Conservation (phyloP, 2,329 filamentous ascomycete species). For the Bisporella sp. region DNA sequence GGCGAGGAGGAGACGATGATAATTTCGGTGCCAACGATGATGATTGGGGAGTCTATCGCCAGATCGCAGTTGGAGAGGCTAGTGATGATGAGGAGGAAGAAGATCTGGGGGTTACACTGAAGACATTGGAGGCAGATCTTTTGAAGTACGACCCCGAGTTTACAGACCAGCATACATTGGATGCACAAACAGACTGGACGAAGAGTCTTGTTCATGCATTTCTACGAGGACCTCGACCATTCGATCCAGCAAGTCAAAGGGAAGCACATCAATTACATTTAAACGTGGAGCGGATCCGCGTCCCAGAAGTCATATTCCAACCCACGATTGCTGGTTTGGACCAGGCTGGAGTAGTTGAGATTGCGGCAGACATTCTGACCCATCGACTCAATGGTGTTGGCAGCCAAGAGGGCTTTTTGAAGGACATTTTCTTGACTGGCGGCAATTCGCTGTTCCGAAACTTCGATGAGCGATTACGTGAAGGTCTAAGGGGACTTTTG, state of each 20-base stretch:
- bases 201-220: conserved; percentile 89
- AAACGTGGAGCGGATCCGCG: conserved; percentile 92
- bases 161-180: conserved; percentile 84
- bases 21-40: conserved; percentile 96
- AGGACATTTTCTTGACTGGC: conserved; percentile 90
- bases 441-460: conserved; percentile 81
- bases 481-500: conserved; percentile 66
- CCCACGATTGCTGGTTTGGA: conserved; percentile 87
- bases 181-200: conserved; percentile 92
- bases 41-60: conserved; percentile 95
- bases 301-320: conserved; percentile 89
- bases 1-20: conserved; percentile 86
- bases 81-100: conserved; percentile 92
- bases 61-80: conserved; percentile 75
- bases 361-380: conserved; percentile 80
- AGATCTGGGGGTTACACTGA: conserved; percentile 68
- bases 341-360: conserved; percentile 89
- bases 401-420: conserved; percentile 62
- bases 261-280: conserved; percentile 86
- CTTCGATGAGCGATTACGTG: conserved; percentile 75
- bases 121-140: conserved; percentile 74
- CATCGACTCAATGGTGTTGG: conserved; percentile 61
- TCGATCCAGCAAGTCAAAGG: conserved; percentile 70
- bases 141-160: conserved; percentile 83
- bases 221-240: conserved; percentile 78